Conservation (phyloP, 352 stramenopile species). For the Globisporangium iwayamae region DNA sequence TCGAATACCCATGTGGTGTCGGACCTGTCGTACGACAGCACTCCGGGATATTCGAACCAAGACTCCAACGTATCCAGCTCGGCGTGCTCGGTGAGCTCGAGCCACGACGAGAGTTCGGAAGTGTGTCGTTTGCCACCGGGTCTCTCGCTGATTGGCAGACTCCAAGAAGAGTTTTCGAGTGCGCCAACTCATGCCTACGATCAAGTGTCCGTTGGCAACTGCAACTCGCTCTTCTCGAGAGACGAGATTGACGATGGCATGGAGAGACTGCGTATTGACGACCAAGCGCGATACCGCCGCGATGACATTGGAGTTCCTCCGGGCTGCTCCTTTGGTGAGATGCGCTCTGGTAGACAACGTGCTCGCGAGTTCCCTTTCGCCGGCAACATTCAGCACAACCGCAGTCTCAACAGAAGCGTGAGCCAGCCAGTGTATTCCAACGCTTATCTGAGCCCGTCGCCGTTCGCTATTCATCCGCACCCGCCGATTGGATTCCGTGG, state of each 20-base stretch:
- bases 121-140: slow-evolving; percentile 26
- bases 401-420: not conserved
- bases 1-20: slow-evolving; percentile 20
- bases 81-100: slow-evolving; percentile 20
- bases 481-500: not conserved
- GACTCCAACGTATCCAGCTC: slow-evolving; percentile 19
- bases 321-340: slow-evolving; percentile 8
- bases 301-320: not conserved
- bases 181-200: slow-evolving; percentile 66
- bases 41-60: slow-evolving; percentile 18
- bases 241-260: slow-evolving; percentile 8
- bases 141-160: slow-evolving; percentile 66
- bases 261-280: slow-evolving; percentile 10
- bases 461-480: slow-evolving; percentile 5
- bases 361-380: not conserved
- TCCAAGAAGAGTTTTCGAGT: slow-evolving; percentile 78
- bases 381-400: not conserved
- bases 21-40: slow-evolving; percentile 22
- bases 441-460: not conserved
- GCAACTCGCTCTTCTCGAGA: slow-evolving; percentile 10
- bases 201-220: not conserved
- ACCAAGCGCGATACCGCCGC: not conserved
- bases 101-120: slow-evolving; percentile 22
- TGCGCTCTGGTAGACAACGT: not conserved
- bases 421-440: slow-evolving; percentile 10